Evolutionary conservation across 371 early-diverging fungal genomes (phyloP).

Genomic region (Choanephora cucurbitarum): DNA sequence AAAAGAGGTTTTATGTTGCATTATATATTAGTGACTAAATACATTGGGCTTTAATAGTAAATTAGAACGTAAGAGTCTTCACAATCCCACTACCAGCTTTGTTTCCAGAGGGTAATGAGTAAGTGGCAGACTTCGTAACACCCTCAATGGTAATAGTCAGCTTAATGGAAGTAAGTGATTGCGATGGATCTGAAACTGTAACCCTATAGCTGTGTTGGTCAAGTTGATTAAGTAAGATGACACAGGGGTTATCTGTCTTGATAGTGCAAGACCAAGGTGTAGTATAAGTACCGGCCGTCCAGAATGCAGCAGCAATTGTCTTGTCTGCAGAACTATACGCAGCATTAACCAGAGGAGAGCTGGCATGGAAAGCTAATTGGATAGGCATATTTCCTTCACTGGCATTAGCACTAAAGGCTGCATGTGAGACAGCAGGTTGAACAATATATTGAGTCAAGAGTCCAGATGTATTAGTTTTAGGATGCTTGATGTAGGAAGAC

Average conservation of each 20-base stretch:
- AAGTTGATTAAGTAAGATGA: constrained; percentile 12
- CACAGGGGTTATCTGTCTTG: constrained; percentile 12
- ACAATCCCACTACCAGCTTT: constrained; percentile 12
- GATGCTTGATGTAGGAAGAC: constrained; percentile 26
- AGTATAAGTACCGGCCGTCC: constrained; percentile 25
- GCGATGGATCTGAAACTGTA: constrained; percentile 29
- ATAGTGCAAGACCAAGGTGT: constrained; percentile 18
- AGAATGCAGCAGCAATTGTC: constrained; percentile 28
- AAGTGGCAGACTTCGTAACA: not conserved
- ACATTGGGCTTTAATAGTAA: not conserved
- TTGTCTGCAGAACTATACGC: constrained; percentile 21
- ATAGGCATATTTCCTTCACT: constrained; percentile 6
- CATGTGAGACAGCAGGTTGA: constrained; percentile 20
- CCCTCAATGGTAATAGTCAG: constrained; percentile 8
- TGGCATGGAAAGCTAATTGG: constrained; percentile 13
- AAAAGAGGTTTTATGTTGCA: not conserved
- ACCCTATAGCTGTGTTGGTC: constrained; percentile 7
- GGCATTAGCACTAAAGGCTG: constrained; percentile 7
- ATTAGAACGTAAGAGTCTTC: constrained; percentile 11
- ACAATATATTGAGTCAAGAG: constrained; percentile 24
- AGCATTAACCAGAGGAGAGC: constrained; percentile 24
- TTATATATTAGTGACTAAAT: not conserved
- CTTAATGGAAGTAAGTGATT: constrained; percentile 15
- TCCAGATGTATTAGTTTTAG: not conserved
- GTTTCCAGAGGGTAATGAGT: constrained; percentile 15